These are phyloP conservation scores for Phaeosphaeria sp. DNA, from an alignment of 2,329 filamentous ascomycete genomes.

Conservation along the genomic window DNA sequence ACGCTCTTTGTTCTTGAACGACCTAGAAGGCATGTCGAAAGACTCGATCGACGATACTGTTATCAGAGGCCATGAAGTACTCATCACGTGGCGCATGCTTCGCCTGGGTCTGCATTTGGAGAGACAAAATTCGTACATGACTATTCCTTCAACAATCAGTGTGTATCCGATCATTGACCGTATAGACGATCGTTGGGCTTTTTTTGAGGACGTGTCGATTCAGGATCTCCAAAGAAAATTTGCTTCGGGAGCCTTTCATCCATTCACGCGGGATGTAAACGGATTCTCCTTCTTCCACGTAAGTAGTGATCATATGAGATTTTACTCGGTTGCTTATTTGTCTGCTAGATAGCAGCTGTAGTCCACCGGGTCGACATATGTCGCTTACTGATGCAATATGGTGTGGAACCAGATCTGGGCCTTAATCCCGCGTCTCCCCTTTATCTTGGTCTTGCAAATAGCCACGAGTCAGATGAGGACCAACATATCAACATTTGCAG, in stretches of 20 bases:
- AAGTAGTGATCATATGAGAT: background rate
- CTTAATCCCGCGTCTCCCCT: too few species aligned
- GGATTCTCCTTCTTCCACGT: constrained; percentile 14
- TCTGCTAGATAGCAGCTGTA: background rate
- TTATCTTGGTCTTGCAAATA: too few species aligned
- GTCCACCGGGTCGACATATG: background rate
- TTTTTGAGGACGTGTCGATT: background rate
- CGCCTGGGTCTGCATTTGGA: constrained; percentile 9
- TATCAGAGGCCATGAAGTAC: background rate
- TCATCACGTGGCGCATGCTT: background rate
- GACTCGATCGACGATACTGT: background rate
- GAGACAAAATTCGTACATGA: constrained; percentile 3
- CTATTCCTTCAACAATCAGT: constrained; percentile 9
- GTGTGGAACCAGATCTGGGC: background rate
- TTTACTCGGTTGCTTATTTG: too few species aligned
- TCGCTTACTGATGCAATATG: background rate
- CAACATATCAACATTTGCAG: background rate
- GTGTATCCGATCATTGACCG: constrained; percentile 11
- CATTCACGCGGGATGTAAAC: constrained; percentile 9
- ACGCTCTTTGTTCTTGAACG: background rate
- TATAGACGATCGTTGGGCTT: background rate
- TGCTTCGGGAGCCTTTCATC: constrained; percentile 9
- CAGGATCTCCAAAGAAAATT: constrained; percentile 11
- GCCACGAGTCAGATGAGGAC: too few species aligned
- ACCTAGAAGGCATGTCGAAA: too few species aligned